phyloP scores from a whole-genome alignment of 495 filamentous ascomycete genomes.

The Penicillium robsamsonii region DNA sequence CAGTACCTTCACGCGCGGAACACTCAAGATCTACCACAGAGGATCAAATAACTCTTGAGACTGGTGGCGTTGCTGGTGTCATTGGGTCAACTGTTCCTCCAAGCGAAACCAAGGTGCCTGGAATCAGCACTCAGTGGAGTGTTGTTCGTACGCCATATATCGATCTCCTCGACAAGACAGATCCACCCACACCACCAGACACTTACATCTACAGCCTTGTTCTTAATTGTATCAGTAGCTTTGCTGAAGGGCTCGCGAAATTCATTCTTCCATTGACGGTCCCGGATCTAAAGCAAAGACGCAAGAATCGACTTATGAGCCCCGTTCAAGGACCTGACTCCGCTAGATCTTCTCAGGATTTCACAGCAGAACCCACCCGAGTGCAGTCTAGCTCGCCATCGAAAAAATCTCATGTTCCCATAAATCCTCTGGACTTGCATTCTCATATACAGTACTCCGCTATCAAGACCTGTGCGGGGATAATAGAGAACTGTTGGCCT shows the following conservation, averaged over 20 bases:
- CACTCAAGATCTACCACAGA: slow-evolving; percentile 49
- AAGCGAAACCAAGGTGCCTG: slow-evolving; percentile 60
- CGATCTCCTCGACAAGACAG: slow-evolving; percentile 89
- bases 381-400: slow-evolving; percentile 37
- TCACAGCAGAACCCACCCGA: slow-evolving; percentile 35
- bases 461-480: slow-evolving; percentile 70
- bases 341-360: slow-evolving; percentile 39
- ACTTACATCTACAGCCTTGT: slow-evolving; percentile 92
- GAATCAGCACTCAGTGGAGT: slow-evolving; percentile 90
- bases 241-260: slow-evolving; percentile 89
- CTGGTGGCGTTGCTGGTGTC: slow-evolving; percentile 81
- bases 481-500: slow-evolving; percentile 93
- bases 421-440: slow-evolving; percentile 75
- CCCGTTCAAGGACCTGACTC: slow-evolving; percentile 40
- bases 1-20: slow-evolving; percentile 57
- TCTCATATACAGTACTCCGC: slow-evolving; percentile 67
- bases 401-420: slow-evolving; percentile 62
- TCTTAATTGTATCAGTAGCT: slow-evolving; percentile 77
- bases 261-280: slow-evolving; percentile 89
- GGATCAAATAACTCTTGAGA: slow-evolving; percentile 84
- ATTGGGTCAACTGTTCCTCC: slow-evolving; percentile 73
- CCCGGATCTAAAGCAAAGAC: slow-evolving; percentile 53
- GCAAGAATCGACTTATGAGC: slow-evolving; percentile 46
- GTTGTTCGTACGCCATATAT: slow-evolving; percentile 82
- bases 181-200: slow-evolving; percentile 78